Base-by-base conservation (phyloP, 768 basidiomycete species). In the Naganishia friedmannii region DNA sequence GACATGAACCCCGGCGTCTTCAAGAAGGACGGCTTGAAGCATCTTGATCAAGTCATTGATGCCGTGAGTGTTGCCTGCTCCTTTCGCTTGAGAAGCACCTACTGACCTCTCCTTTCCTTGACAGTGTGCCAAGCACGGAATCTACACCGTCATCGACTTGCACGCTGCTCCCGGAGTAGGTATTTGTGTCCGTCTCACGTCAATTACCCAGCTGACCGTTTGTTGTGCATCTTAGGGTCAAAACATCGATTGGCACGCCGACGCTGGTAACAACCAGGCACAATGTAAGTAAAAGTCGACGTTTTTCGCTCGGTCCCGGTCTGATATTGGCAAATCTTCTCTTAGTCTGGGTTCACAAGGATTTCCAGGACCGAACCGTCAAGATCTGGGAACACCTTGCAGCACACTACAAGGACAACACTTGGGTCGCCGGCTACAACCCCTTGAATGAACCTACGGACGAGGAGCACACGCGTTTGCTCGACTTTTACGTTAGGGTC, bases 401-500 rank as follows among this genome's bases (percentile, higher is more conserved):
- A 0, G 83, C 83, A 75, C 89, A 90, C 78, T 91, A 92, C 84
- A 87, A 84, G 73, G 85, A 83, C 69, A 90, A 92, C 80, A 84
- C 86, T 71, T 91, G 90, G 90, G 87, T 92, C 70, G 91, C 90
- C 1, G 90, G 91, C 21, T 93, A 90, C 82, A 92, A 92, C 80
- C 89, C 88, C 3, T 83, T 93, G 56, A 93, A 92, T 84, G 91
- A 93, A 81, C 88, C 89, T 45, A 87, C 90, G 3, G 91, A 92
- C 77, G 82, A 87, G 19, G 83, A 86, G 57, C 89, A 90, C 79
- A 84, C 83, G 13, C 83, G 88, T 56, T 81, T 93, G 66, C 75
- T 91, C 71, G 78, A 72, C 8, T 91, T 88, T 82, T 92, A 92
- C 81, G 84, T 87, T 74, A 83, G 86, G 21, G 83, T 90, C 29